A percentile compares a stretch with the other conserved stretches of the same genome.
These are phyloP conservation scores for Schizochytrium sp. DNA, from an alignment of 108 stramenopile species.

Conservation along the genomic window DNA sequence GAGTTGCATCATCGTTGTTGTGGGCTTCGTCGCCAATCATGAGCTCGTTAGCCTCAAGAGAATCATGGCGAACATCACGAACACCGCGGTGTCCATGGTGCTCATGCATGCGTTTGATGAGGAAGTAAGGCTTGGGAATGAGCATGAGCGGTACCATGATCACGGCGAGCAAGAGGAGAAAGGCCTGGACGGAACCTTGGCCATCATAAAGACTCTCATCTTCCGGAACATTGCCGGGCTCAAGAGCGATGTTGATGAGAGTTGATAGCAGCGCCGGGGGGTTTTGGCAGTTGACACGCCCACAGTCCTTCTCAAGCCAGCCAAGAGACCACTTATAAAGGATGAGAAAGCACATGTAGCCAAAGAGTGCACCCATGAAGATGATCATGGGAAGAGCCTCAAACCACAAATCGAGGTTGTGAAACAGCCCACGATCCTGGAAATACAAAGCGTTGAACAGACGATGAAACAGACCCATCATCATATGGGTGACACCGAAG, in stretches of 20 bases:
- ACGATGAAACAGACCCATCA: slow-evolving; percentile 89
- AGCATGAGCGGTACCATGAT: slow-evolving; percentile 91
- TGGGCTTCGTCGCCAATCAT: slow-evolving; percentile 73
- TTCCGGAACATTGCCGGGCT: slow-evolving; percentile 83
- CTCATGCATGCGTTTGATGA: slow-evolving; percentile 60
- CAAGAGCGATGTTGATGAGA: slow-evolving; percentile 95
- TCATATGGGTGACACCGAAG: slow-evolving; percentile 97
- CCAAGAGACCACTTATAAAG: slow-evolving; percentile 96
- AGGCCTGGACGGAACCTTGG: slow-evolving; percentile 86
- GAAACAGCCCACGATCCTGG: slow-evolving; percentile 73
- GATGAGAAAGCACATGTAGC: slow-evolving; percentile 98
- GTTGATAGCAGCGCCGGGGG: slow-evolving; percentile 96
- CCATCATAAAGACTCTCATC: slow-evolving; percentile 94
- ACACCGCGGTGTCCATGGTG: slow-evolving; percentile 16
- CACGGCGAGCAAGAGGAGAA: slow-evolving; percentile 89
- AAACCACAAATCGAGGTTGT: slow-evolving; percentile 84
- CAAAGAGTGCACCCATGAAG: slow-evolving; percentile 89
- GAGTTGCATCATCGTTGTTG: slow-evolving; percentile 69
- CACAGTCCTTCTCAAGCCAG: slow-evolving; percentile 76
- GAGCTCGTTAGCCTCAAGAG: slow-evolving; percentile 75
- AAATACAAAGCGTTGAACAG: slow-evolving; percentile 91
- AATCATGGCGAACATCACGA: slow-evolving; percentile 63
- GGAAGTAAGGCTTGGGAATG: slow-evolving; percentile 84
- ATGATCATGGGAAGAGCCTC: slow-evolving; percentile 97
- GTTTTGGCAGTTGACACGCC: slow-evolving; percentile 84